Conservation (phyloP, 83 land plant genomes). For the Diphasiastrum complanatum region DNA sequence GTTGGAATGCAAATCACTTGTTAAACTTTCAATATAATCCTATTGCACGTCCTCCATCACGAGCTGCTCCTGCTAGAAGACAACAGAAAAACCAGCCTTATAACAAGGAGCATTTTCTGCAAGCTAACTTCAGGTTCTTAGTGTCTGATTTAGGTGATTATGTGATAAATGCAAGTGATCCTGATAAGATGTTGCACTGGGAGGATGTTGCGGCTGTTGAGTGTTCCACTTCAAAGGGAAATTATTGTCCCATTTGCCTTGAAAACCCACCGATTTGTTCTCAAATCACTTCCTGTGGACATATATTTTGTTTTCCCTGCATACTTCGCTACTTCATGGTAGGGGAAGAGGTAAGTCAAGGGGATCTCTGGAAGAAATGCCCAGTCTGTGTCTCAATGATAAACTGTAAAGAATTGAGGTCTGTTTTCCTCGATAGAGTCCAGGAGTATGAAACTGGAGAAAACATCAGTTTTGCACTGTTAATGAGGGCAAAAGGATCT, state of each 20-base stretch:
- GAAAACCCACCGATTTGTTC: conserved; percentile 79
- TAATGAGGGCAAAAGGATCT: conserved; percentile 75
- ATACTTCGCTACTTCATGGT: conserved; percentile 60
- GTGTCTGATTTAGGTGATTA: conserved; percentile 67
- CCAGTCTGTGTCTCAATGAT: conserved; percentile 88
- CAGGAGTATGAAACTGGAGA: conserved; percentile 62
- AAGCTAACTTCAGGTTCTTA: conserved; percentile 89
- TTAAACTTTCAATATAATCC: conserved; percentile 84
- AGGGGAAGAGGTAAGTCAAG: conserved; percentile 52
- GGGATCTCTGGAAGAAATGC: conserved; percentile 70
- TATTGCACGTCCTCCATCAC: conserved; percentile 56
- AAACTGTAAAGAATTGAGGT: conserved; percentile 66
- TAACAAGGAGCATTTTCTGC: conserved; percentile 86
- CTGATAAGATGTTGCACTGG: conserved; percentile 91
- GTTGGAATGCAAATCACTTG: conserved; percentile 69
- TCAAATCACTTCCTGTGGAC: conserved; percentile 95
- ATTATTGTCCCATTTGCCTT: conserved; percentile 93
- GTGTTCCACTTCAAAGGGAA: conserved; percentile 49
- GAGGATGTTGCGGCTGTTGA: conserved; percentile 89
- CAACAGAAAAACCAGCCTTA: conserved; percentile 61
- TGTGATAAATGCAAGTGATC: conserved; percentile 55
- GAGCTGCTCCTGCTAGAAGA: conserved; percentile 48
- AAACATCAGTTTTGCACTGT: conserved; percentile 49
- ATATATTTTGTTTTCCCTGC: conserved; percentile 91
- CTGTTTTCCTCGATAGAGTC: conserved; percentile 58